Conservation (phyloP, 805 yeast species). For the Ogataea minuta region DNA sequence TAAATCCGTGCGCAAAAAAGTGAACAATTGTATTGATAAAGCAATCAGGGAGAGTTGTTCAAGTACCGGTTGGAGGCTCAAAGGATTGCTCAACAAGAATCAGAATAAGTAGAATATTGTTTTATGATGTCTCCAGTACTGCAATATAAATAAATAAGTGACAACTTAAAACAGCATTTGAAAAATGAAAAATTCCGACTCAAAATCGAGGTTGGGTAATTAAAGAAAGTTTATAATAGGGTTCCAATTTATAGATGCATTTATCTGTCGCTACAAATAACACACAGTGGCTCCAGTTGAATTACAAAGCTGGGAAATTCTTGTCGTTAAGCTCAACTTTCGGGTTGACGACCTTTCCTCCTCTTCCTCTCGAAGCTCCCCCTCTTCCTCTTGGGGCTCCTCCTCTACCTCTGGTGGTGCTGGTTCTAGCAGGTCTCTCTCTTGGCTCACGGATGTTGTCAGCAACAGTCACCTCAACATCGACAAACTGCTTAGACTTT, state of each 20-base stretch:
- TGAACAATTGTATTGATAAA: no score
- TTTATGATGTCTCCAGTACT: constrained; percentile 3
- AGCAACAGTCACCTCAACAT: constrained; percentile 69
- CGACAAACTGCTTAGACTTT: constrained; percentile 80
- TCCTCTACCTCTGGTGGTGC: constrained; percentile 27
- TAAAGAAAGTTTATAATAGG: constrained; percentile 1
- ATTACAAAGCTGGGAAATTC: constrained; percentile 70
- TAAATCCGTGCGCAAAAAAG: no score
- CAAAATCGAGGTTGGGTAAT: neutral
- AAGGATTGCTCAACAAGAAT: neutral
- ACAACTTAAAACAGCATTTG: constrained; percentile 1
- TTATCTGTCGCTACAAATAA: constrained; percentile 8
- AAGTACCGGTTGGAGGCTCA: neutral
- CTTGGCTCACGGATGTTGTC: constrained; percentile 48
- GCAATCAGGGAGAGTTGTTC: no score
- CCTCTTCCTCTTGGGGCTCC: constrained; percentile 31
- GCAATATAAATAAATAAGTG: constrained; percentile 6
- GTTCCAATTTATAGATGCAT: constrained; percentile 6
- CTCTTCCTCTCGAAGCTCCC: constrained; percentile 27
- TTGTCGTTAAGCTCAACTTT: constrained; percentile 41
- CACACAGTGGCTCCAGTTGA: constrained; percentile 2
- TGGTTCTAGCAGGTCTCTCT: constrained; percentile 25
- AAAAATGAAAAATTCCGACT: constrained; percentile 9
- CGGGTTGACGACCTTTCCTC: constrained; percentile 25
- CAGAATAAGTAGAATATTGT: constrained; percentile 1